These are phyloP conservation scores for Chalciporus sphaerocephalus DNA, from an alignment of 768 basidiomycete species.

Conservation along the genomic window DNA sequence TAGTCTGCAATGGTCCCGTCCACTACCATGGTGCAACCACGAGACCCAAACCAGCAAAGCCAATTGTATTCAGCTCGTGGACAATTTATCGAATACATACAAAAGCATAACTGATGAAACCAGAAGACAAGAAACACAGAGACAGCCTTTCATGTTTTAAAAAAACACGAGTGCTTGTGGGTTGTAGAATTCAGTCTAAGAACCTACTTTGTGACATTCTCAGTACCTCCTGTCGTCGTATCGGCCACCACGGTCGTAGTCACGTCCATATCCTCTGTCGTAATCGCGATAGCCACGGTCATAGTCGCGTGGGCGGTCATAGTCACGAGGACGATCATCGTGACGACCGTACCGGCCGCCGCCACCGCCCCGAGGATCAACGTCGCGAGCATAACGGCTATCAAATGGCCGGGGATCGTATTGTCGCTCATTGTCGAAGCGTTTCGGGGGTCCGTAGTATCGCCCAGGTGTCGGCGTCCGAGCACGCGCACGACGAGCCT, in stretches of 20 bases:
- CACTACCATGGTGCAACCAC: too few species aligned
- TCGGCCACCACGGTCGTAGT: constrained; percentile 38
- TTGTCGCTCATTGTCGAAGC: constrained; percentile 69
- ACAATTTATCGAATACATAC: constrained; percentile 24
- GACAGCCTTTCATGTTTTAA: background rate
- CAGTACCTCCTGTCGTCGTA: constrained; percentile 44
- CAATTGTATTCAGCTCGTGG: constrained; percentile 17
- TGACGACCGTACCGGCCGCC: constrained; percentile 42
- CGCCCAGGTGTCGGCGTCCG: constrained; percentile 90
- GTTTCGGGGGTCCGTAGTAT: constrained; percentile 92
- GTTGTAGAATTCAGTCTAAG: background rate
- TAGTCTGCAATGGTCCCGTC: too few species aligned
- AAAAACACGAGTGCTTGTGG: background rate
- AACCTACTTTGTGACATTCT: background rate
- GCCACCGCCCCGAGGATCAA: constrained; percentile 49
- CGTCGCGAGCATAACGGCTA: constrained; percentile 72
- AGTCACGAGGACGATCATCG: constrained; percentile 35
- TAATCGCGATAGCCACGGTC: constrained; percentile 41
- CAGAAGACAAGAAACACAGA: background rate
- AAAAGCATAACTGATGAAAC: constrained; percentile 7
- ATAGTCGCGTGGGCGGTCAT: constrained; percentile 27
- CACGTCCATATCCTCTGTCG: constrained; percentile 34
- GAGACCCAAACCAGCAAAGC: background rate
- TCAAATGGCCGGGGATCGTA: constrained; percentile 94
- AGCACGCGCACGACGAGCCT: constrained; percentile 86